phyloP scores from a whole-genome alignment of 1,284 basidiomycete species.

The Cutaneotrichosporon cutaneum region DNA sequence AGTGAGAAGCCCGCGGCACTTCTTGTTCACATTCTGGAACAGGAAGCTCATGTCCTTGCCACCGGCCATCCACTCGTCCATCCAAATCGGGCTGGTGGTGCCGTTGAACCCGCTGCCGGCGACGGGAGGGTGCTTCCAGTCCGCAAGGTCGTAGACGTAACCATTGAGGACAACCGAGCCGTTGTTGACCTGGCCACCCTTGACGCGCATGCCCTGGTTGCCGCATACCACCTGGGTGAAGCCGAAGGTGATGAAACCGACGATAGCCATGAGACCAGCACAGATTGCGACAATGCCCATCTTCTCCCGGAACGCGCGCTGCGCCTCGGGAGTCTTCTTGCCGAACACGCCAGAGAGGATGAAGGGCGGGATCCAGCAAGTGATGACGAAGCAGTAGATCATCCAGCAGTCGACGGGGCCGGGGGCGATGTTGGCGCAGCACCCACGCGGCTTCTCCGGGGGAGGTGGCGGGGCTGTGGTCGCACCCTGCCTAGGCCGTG shows the following conservation, averaged over 20 bases:
- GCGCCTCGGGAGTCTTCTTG: slow-evolving; percentile 86
- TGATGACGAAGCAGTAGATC: slow-evolving; percentile 88
- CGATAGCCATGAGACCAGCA: slow-evolving; percentile 75
- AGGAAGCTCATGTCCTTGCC: slow-evolving; percentile 89
- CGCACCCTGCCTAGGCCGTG: slow-evolving; percentile 32
- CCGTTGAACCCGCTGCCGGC: slow-evolving; percentile 67
- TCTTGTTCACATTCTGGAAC: slow-evolving; percentile 86
- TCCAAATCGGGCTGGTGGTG: slow-evolving; percentile 75
- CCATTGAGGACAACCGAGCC: slow-evolving; percentile 91
- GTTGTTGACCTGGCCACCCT: slow-evolving; percentile 71
- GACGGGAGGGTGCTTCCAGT: slow-evolving; percentile 75
- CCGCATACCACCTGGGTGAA: slow-evolving; percentile 95
- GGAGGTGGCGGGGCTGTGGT: slow-evolving; percentile 13
- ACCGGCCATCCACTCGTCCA: slow-evolving; percentile 70
- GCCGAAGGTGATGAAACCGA: slow-evolving; percentile 99
- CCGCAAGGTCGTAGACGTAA: slow-evolving; percentile 84
- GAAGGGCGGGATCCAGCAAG: slow-evolving; percentile 75
- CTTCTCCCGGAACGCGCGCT: slow-evolving; percentile 95
- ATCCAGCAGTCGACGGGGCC: slow-evolving; percentile 94
- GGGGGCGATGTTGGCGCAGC: slow-evolving; percentile 58
- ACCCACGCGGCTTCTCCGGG: slow-evolving; percentile 22
- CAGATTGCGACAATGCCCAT: slow-evolving; percentile 89
- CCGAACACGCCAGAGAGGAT: slow-evolving; percentile 63
- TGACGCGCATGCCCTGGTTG: slow-evolving; percentile 69
- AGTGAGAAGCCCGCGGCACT: slow-evolving; percentile 75